Evolutionary conservation across 2,329 filamentous ascomycete genomes (phyloP).

Genomic region (Domatiomyces catenatus): DNA sequence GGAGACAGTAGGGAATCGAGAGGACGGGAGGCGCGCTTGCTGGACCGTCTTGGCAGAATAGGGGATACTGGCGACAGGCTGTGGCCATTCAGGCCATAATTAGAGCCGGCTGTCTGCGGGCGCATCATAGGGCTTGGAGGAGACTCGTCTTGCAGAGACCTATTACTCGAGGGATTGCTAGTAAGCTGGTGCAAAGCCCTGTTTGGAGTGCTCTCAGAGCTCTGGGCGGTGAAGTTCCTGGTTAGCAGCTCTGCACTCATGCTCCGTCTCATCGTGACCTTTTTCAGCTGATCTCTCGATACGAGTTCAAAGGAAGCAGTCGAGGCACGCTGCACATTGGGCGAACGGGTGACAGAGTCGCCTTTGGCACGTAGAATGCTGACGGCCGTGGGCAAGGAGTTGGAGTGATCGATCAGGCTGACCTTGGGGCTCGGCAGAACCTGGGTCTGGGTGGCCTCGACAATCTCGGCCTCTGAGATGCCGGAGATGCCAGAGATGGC

Average conservation of each 20-base stretch:
- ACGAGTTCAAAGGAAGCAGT: constrained; percentile 18
- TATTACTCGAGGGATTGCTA: constrained; percentile 10
- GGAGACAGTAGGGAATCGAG: constrained; percentile 2
- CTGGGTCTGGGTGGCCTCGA: constrained; percentile 15
- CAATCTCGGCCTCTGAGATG: constrained; percentile 18
- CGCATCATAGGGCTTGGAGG: background rate
- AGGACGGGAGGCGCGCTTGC: constrained; percentile 14
- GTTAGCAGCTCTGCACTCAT: constrained; percentile 12
- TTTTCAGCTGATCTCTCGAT: constrained; percentile 14
- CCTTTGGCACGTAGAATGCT: background rate
- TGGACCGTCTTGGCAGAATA: constrained; percentile 15
- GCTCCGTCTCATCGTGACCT: constrained; percentile 12
- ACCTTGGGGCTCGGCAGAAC: constrained; percentile 17
- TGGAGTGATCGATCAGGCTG: constrained; percentile 12
- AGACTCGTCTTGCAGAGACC: constrained; percentile 15
- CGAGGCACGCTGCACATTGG: constrained; percentile 14
- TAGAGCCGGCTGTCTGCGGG: constrained; percentile 4
- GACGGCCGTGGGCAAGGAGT: background rate
- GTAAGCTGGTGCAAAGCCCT: constrained; percentile 15
- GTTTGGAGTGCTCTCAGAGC: constrained; percentile 10
- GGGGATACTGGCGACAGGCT: constrained; percentile 1
- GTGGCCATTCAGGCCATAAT: constrained; percentile 1
- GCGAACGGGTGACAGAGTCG: constrained; percentile 6
- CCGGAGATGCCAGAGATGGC: constrained; percentile 15
- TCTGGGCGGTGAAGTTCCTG: constrained; percentile 6